Evolutionary conservation across 2,329 filamentous ascomycete genomes (phyloP), one percentile per base, ranked within the genome.

Genomic region (Mariannaea sp.): DNA sequence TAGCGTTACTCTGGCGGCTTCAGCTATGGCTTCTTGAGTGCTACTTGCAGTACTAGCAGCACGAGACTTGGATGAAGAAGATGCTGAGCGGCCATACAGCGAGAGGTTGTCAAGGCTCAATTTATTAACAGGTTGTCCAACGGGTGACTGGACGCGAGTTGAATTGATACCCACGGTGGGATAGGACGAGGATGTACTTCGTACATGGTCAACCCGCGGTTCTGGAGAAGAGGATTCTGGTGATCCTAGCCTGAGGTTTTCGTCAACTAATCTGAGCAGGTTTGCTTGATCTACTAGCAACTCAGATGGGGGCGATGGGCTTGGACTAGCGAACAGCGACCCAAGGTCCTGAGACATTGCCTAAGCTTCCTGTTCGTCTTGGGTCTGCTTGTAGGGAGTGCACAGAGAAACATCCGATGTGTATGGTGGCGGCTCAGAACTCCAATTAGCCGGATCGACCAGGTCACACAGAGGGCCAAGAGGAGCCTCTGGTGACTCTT

Each of bases 151-250:
- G 1, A 65, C 22, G 14, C 59, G 49, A 9, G 53, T 56, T 4
- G 61, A 62, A 7, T 35, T 49, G n/a, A 61, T 49, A 2, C 59
- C 59, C 2, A 61, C 51, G 9, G 65, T 63, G 12, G 63, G 66
- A 32, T 72, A 72, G 1, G 65, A 64, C 9, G 70, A 72, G n/a
- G 70, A 72, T 4, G 59, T 50, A 42, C 64, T 70, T n/a, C 68
- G 64, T 26, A 46, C 49, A 14, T 49, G 53, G 16, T 39, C 29
- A 13, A 51, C 20, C 4, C 10, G 32, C 16, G 29, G 38, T 4
- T 58, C 55, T 13, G 55, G 45, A 32, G 56, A 62, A 8, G 53
- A 41, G 6, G 55, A 49, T 26, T 56, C 38, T 12, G 58, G 56
- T 14, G 54, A 54, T 14, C 10, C 20, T 2, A 44, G 12, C 6